A percentile compares a stretch with the other conserved stretches of the same genome.
Conservation (phyloP, 306 rosid genomes). For the Acacia acuminata region DNA sequence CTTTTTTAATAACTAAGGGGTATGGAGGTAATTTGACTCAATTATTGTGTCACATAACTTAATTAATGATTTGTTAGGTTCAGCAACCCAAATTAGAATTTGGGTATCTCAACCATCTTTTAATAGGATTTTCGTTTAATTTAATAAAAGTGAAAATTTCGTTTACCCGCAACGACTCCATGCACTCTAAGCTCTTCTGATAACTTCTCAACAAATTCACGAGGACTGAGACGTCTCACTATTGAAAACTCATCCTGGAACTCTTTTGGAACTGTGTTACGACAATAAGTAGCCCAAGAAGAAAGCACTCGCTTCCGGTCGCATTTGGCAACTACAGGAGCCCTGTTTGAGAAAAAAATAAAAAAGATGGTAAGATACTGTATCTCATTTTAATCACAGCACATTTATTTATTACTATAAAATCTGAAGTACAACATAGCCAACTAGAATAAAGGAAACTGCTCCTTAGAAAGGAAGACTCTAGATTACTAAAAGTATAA, state of each 20-base stretch:
- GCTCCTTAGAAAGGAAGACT: neutral
- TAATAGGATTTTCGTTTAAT: no score
- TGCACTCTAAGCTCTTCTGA: conserved; percentile 73
- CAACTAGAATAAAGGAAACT: neutral
- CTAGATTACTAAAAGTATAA: neutral
- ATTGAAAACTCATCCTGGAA: conserved; percentile 73
- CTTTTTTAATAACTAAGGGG: no score
- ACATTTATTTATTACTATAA: neutral
- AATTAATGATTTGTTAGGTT: no score
- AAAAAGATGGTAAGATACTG: conserved; percentile 9
- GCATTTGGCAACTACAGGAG: conserved; percentile 88
- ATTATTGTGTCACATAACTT: no score
- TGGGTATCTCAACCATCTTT: no score
- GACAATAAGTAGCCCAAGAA: conserved; percentile 77
- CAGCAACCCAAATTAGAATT: no score
- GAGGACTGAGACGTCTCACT: conserved; percentile 78
- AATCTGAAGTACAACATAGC: neutral
- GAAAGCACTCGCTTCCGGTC: conserved; percentile 84
- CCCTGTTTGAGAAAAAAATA: conserved; percentile 51
- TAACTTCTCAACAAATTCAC: conserved; percentile 81
- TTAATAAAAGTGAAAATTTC: neutral
- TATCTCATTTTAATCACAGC: neutral
- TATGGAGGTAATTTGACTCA: no score
- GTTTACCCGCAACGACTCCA: conserved; percentile 90
- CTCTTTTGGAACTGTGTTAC: conserved; percentile 74